Percentiles rank a stretch among this genome's conserved stretches.
Evolutionary conservation across 2,329 filamentous ascomycete species (phyloP).

Genomic region (Ascochyta lentis): DNA sequence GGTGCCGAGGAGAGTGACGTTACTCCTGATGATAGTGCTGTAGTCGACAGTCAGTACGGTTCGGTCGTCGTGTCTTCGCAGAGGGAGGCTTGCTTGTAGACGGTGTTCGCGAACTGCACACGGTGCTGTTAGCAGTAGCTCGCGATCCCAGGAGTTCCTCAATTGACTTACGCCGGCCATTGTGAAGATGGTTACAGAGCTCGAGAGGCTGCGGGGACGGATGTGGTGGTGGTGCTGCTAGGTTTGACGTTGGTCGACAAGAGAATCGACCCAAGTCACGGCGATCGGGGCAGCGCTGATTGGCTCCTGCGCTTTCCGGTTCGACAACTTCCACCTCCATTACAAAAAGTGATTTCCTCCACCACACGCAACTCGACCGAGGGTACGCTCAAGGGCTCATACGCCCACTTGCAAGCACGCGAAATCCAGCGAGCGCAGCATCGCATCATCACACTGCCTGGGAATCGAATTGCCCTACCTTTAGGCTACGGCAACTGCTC

Average conservation of each 20-base stretch:
- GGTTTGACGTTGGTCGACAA: conserved; percentile 26
- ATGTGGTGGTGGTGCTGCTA: conserved; percentile 32
- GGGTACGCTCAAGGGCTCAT: conserved; percentile 7
- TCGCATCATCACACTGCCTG: neutral
- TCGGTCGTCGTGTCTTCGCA: conserved; percentile 21
- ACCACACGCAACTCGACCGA: neutral
- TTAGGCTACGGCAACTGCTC: neutral
- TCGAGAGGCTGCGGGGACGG: conserved; percentile 30
- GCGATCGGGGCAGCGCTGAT: conserved; percentile 33
- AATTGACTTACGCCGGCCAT: conserved; percentile 66
- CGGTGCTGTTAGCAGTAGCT: conserved; percentile 33
- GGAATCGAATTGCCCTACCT: neutral
- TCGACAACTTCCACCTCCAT: conserved; percentile 7
- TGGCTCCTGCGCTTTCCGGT: conserved; percentile 25
- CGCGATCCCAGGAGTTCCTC: conserved; percentile 7
- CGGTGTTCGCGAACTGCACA: conserved; percentile 57
- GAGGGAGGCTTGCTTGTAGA: conserved; percentile 59
- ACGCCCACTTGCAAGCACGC: neutral
- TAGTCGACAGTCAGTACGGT: conserved; percentile 40
- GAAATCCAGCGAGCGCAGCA: too few relatives aligned
- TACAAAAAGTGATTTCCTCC: conserved; percentile 5
- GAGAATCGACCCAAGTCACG: conserved; percentile 34
- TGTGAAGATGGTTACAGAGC: conserved; percentile 47
- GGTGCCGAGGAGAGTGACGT: conserved; percentile 83
- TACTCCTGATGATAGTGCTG: conserved; percentile 85